Conservation (phyloP, 441 rosid species). For the Erodium texanum region DNA sequence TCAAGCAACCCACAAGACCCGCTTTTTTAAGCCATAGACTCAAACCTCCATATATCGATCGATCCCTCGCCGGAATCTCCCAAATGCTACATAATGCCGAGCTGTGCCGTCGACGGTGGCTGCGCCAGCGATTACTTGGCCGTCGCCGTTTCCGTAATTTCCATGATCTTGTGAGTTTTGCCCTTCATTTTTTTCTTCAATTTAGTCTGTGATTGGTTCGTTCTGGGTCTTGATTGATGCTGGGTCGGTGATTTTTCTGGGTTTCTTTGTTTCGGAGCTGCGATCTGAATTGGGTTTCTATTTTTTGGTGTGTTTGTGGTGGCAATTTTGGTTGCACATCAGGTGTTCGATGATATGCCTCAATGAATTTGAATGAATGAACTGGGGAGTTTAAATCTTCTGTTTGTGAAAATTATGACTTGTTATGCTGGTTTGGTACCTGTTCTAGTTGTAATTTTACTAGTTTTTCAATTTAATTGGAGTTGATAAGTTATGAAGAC, state of each 20-base stretch:
- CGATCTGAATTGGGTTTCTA: constrained; percentile 2
- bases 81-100: constrained; percentile 27
- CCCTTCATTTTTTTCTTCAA: neutral
- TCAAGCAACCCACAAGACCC: neutral
- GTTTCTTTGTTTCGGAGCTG: neutral
- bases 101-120: constrained; percentile 57
- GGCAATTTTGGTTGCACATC: neutral
- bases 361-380: neutral
- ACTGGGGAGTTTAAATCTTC: constrained; percentile 8
- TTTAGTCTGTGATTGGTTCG: too few species aligned
- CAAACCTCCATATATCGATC: neutral
- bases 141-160: constrained; percentile 40
- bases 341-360: constrained; percentile 13
- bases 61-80: neutral
- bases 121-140: constrained; percentile 81
- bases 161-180: constrained; percentile 43
- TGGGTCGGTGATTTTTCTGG: neutral
- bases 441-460: neutral
- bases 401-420: neutral
- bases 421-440: neutral
- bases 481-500: neutral
- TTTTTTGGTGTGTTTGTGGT: neutral
- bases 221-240: neutral
- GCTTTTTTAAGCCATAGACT: neutral
- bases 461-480: neutral